Conservation (phyloP, 169 alveolate genomes). For the Cryptosporidium sp. region DNA sequence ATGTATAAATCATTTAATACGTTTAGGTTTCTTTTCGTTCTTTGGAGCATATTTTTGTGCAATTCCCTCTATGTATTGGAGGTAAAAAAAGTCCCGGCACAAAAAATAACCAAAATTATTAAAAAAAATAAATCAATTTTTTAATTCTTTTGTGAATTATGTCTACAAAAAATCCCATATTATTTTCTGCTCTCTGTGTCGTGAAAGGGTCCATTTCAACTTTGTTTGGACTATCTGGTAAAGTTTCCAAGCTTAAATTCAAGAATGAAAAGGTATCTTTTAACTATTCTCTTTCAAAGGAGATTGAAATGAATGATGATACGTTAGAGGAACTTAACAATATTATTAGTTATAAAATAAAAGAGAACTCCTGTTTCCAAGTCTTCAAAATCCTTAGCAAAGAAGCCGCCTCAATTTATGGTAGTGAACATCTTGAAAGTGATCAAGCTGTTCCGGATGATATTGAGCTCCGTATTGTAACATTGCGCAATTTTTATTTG, state of each 20-base stretch:
- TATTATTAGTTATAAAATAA: conserved; percentile 35
- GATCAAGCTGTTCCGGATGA: conserved; percentile 3
- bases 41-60: conserved; percentile 17
- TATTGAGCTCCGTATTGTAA: conserved; percentile 34
- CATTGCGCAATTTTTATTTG: conserved; percentile 13
- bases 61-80: conserved; percentile 21
- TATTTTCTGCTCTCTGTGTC: conserved; percentile 53
- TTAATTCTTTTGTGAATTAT: neutral
- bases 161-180: conserved; percentile 65
- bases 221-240: conserved; percentile 42
- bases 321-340: conserved; percentile 34
- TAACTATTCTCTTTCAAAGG: conserved; percentile 11
- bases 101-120: neutral
- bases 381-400: conserved; percentile 50
- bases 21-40: neutral
- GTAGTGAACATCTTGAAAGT: conserved; percentile 43
- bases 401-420: conserved; percentile 33
- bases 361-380: conserved; percentile 27
- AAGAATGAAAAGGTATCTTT: conserved; percentile 39
- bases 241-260: conserved; percentile 19
- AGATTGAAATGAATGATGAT: conserved; percentile 21
- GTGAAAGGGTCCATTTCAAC: conserved; percentile 67
- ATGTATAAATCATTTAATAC: neutral
- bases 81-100: conserved; percentile 61
- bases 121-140: neutral